Evolutionary conservation across 208 protist species (phyloP).

Genomic region (Kentomonas sorsogonicus): DNA sequence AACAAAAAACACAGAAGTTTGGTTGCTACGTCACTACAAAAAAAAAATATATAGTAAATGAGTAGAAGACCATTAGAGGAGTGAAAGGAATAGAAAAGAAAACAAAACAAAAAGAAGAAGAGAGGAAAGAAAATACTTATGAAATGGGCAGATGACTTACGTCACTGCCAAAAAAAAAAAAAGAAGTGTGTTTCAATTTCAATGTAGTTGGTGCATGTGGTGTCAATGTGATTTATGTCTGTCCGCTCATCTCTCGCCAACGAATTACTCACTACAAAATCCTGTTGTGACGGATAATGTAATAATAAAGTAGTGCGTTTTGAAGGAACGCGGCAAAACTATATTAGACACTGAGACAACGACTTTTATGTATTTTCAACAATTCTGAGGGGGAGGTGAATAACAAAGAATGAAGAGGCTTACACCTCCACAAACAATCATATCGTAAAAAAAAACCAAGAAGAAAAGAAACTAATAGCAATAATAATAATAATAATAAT

Average conservation of each 20-base stretch:
- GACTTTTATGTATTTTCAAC: no score
- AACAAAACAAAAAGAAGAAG: not conserved
- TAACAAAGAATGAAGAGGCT: no score
- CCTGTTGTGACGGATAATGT: no score
- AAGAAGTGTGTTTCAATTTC: no score
- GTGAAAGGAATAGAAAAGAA: not conserved
- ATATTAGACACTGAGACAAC: no score
- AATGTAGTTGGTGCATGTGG: not conserved
- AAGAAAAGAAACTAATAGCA: not conserved
- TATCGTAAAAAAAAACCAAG: not conserved
- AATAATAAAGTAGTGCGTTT: no score
- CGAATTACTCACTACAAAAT: no score
- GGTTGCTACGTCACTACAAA: not conserved
- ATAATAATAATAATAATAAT: not conserved
- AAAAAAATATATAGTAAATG: not conserved
- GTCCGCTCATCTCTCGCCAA: not conserved
- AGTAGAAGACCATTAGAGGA: constrained; percentile 1
- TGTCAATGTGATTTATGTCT: not conserved
- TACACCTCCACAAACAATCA: no score
- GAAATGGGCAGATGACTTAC: no score
- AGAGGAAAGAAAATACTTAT: not conserved
- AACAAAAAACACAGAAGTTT: not conserved
- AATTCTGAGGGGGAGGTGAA: no score
- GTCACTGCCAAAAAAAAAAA: not conserved
- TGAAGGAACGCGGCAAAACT: no score